These are phyloP conservation scores for Choiromyces venosus DNA, from an alignment of 495 filamentous ascomycete genomes.

Conservation along the genomic window DNA sequence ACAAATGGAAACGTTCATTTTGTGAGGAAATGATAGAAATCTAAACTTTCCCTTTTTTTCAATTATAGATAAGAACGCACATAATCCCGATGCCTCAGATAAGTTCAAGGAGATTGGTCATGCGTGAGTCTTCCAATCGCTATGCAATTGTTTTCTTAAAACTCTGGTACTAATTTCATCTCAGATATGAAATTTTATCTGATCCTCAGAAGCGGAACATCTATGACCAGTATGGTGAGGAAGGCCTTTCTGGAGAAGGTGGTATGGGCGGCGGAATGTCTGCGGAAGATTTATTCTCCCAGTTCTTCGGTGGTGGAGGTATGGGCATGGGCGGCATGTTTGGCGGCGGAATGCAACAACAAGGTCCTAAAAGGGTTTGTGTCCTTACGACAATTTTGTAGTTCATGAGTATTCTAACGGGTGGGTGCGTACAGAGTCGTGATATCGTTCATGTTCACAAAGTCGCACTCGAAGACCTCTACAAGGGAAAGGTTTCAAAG, in stretches of 20 bases:
- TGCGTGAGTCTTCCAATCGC: slow-evolving; percentile 46
- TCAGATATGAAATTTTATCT: slow-evolving; percentile 78
- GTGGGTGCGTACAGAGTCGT: slow-evolving; percentile 36
- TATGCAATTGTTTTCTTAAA: not conserved
- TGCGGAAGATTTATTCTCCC: slow-evolving; percentile 92
- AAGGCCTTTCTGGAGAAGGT: slow-evolving; percentile 83
- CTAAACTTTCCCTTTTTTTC: slow-evolving; percentile 25
- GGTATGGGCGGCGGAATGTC: slow-evolving; percentile 79
- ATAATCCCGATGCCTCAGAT: slow-evolving; percentile 87
- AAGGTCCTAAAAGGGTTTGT: slow-evolving; percentile 86
- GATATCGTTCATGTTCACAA: slow-evolving; percentile 94
- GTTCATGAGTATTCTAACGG: slow-evolving; percentile 15
- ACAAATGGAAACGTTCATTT: not conserved
- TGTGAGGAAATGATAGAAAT: slow-evolving; percentile 10
- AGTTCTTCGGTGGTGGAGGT: slow-evolving; percentile 90
- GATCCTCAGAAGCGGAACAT: slow-evolving; percentile 83
- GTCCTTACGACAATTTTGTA: slow-evolving; percentile 43
- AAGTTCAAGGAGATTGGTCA: slow-evolving; percentile 98
- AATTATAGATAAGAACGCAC: slow-evolving; percentile 80
- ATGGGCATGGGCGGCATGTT: slow-evolving; percentile 80
- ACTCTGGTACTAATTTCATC: not conserved
- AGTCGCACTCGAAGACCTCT: slow-evolving; percentile 95
- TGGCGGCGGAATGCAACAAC: slow-evolving; percentile 73
- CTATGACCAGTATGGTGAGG: slow-evolving; percentile 97
- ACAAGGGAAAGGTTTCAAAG: slow-evolving; percentile 95